These are phyloP conservation scores for Spirogloea muscicola DNA, from an alignment of 139 green algal species.

Conservation along the genomic window DNA sequence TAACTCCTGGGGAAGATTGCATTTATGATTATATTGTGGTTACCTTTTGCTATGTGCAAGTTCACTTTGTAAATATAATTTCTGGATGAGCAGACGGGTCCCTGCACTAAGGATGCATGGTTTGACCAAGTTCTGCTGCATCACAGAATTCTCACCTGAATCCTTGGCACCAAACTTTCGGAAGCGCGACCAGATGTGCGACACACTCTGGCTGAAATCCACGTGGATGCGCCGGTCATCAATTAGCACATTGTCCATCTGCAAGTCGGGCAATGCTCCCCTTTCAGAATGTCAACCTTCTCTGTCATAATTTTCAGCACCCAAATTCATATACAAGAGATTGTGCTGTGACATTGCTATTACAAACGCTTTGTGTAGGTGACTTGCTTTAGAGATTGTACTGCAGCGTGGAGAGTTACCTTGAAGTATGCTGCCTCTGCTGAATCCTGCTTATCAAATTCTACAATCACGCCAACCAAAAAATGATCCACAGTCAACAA, in stretches of 20 bases:
- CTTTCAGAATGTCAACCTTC: too few species aligned
- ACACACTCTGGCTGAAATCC: constrained; percentile 90
- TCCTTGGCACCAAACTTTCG: constrained; percentile 34
- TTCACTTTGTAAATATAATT: background rate
- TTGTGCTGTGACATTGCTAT: too few species aligned
- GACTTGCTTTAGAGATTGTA: too few species aligned
- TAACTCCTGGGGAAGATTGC: too few species aligned
- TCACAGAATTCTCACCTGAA: constrained; percentile 1
- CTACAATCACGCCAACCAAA: too few species aligned
- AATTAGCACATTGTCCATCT: constrained; percentile 99
- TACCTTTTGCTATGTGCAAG: too few species aligned
- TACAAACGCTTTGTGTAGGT: too few species aligned
- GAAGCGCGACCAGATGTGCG: constrained; percentile 92
- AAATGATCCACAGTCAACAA: too few species aligned
- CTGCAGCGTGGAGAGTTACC: background rate
- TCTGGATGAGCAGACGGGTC: background rate
- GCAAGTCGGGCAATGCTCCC: too few species aligned
- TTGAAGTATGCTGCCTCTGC: constrained; percentile 67
- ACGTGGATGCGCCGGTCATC: constrained; percentile 91
- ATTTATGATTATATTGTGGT: too few species aligned
- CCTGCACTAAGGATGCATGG: background rate
- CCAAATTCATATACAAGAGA: too few species aligned
- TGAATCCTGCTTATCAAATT: constrained; percentile 69
- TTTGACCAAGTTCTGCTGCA: background rate
- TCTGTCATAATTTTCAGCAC: too few species aligned